Evolutionary conservation across 106 monocot species (phyloP).

Genomic region (Triglochin maritima): DNA sequence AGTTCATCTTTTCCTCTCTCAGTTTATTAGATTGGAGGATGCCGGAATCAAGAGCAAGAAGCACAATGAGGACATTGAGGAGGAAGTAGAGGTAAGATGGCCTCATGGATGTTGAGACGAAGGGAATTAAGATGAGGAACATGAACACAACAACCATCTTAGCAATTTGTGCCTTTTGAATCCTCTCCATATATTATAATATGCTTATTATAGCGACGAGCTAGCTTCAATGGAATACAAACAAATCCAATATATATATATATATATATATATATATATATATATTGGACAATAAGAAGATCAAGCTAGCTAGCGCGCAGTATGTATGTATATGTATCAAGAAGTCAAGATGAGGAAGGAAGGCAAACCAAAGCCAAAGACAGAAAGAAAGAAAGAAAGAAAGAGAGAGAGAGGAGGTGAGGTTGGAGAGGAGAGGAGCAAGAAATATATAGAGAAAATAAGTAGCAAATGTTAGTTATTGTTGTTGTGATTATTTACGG

Average conservation of each 20-base stretch:
- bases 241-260: too few species aligned
- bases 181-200: slow-evolving; percentile 7
- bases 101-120: slow-evolving; percentile 36
- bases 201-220: too few species aligned
- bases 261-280: too few species aligned
- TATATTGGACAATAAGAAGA: too few species aligned
- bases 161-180: slow-evolving; percentile 26
- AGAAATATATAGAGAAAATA: background rate
- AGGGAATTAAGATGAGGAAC: slow-evolving; percentile 39
- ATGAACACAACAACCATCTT: slow-evolving; percentile 37
- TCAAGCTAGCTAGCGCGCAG: too few species aligned
- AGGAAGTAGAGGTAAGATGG: slow-evolving; percentile 63
- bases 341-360: too few species aligned
- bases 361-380: too few species aligned
- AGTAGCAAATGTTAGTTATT: background rate
- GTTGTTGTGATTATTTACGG: too few species aligned
- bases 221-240: too few species aligned
- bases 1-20: too few species aligned
- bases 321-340: too few species aligned
- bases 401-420: background rate
- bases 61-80: slow-evolving; percentile 63
- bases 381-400: background rate
- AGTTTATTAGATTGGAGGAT: slow-evolving; percentile 11
- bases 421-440: background rate
- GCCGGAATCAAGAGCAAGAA: slow-evolving; percentile 46